A percentile compares a stretch with the other conserved stretches of the same genome.
Evolutionary conservation across 2,329 filamentous ascomycete species (phyloP).

Genomic region (Aspergillus sojae): DNA sequence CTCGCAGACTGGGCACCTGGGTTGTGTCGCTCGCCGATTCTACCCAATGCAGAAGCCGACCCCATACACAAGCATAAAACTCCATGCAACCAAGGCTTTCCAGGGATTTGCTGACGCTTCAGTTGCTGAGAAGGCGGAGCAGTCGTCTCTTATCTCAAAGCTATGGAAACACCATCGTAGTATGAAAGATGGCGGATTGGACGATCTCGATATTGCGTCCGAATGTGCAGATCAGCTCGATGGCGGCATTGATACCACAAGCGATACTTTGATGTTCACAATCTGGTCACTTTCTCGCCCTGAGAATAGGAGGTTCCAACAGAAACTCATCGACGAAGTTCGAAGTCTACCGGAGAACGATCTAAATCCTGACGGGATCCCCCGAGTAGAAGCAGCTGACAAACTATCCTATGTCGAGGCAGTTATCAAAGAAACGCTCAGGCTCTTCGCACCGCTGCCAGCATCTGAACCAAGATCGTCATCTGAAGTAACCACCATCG

Average conservation of each 20-base stretch:
- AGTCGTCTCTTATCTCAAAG: background rate
- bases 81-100: constrained; percentile 31
- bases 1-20: constrained; percentile 42
- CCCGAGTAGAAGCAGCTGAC: constrained; percentile 40
- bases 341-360: constrained; percentile 24
- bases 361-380: constrained; percentile 32
- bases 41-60: constrained; percentile 55
- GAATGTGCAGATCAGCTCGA: constrained; percentile 58
- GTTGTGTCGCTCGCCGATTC: constrained; percentile 35
- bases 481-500: constrained; percentile 33
- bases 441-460: constrained; percentile 54
- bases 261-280: constrained; percentile 55
- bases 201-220: constrained; percentile 53
- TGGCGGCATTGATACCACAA: constrained; percentile 58
- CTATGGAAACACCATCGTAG: constrained; percentile 21
- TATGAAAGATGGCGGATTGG: constrained; percentile 31
- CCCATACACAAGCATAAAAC: constrained; percentile 55
- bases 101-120: background rate
- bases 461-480: constrained; percentile 50
- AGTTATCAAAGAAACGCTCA: constrained; percentile 54
- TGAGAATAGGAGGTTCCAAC: constrained; percentile 47
- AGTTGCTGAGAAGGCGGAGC: constrained; percentile 9
- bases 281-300: constrained; percentile 54
- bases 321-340: constrained; percentile 50
- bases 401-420: constrained; percentile 51